A percentile compares a stretch with the other conserved stretches of the same genome.
Conservation (phyloP, 1,139 yeast genomes). For the Yamadazyma jaroonii region DNA sequence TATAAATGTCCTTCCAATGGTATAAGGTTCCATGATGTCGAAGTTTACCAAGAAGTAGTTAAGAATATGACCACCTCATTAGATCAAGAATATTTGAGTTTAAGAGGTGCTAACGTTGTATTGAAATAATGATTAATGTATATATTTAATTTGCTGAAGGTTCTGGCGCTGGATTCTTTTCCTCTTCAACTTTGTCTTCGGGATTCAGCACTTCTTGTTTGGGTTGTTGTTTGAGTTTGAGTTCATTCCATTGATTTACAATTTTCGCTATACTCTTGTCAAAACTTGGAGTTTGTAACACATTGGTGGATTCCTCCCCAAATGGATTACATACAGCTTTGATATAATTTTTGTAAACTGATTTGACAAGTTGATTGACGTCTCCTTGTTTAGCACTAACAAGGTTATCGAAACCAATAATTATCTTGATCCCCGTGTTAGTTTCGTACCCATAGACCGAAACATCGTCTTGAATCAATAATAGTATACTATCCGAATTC, state of each 20-base stretch:
- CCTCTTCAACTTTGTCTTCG: no score
- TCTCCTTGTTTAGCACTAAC: constrained; percentile 8
- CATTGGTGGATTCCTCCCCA: constrained; percentile 27
- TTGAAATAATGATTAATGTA: constrained; percentile 39
- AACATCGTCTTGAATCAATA: constrained; percentile 61
- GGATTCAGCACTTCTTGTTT: no score
- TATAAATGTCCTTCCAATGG: constrained; percentile 79
- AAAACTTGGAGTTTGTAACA: constrained; percentile 33
- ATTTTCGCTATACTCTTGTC: constrained; percentile 35
- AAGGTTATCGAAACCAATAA: constrained; percentile 41
- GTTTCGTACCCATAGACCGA: constrained; percentile 62
- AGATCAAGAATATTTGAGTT: constrained; percentile 86
- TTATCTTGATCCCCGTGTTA: constrained; percentile 57
- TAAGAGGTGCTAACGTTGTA: constrained; percentile 86
- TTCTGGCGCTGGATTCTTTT: no score
- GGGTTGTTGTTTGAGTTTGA: neutral
- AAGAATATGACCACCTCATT: constrained; percentile 84
- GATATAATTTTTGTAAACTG: constrained; percentile 49
- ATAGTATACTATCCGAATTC: constrained; percentile 26
- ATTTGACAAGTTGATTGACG: constrained; percentile 33
- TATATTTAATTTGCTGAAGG: no score
- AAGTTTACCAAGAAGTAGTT: constrained; percentile 75
- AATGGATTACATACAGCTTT: constrained; percentile 58
- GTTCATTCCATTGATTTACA: constrained; percentile 29
- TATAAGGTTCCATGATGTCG: constrained; percentile 77